Base-by-base conservation (phyloP, 148 eudicot genomes). In the Persicaria tinctoria region DNA sequence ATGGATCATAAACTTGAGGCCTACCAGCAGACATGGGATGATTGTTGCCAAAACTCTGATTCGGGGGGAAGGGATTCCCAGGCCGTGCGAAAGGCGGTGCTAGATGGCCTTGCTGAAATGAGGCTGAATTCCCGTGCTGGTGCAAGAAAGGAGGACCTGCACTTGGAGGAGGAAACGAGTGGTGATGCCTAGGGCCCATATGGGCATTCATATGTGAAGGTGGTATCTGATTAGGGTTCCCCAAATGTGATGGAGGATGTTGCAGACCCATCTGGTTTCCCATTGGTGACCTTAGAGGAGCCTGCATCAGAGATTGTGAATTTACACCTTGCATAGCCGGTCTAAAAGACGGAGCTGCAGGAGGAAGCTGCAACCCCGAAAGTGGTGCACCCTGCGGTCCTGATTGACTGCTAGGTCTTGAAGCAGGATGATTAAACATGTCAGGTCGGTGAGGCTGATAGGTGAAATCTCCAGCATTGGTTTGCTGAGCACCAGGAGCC, bases 1-100 rank as follows among this genome's bases (percentile, higher is more conserved):
- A 93, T 17, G 98, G 98, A 85, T 93, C 97, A 84, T 93, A 93
- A 62, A 78, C 77, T 77, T 91, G 97, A 10, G 82, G 78, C 75
- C 79, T 76, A 48, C 66, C 76, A 44, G 71, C 11, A 68, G 49
- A 69, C 50, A 57, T 17, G 9, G 76, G 46, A 47, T 46, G 9
- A 83, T 66, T 78, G 55, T 75, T 76, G 14, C 77, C 75, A 14
- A 82, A 83, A 48, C 77, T 90, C 46, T 87, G 84, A 80, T 81
- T 82, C 16, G 81, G 82, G 72, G 75, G 45, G 6, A 78, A 66
- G 56, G 73, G 59, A 44, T 77, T 81, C 41, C 80, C 87, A 7
- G 85, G 89, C 38, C 83, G 82, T 51, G 48, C 75, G 72, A 73
- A 70, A 0, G 81, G 72, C 11, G 78, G 72, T 10, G 69, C 73